phyloP scores from a whole-genome alignment of 345 rosid species.

The Bruguiera gymnorhiza region DNA sequence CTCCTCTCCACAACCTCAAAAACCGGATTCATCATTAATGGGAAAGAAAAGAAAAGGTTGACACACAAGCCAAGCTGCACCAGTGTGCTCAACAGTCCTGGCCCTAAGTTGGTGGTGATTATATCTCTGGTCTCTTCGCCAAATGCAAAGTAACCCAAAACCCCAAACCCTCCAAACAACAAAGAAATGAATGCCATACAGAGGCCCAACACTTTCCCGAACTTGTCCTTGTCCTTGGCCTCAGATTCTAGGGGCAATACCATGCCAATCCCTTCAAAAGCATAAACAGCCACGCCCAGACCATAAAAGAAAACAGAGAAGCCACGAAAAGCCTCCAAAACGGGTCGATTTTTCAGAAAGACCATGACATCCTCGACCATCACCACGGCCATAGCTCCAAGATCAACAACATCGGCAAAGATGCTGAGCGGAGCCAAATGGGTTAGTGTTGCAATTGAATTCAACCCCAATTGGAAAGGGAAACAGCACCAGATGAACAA shows the following conservation, averaged over 20 bases:
- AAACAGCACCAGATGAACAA: constrained; percentile 71
- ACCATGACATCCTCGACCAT: constrained; percentile 57
- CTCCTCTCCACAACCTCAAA: constrained; percentile 67
- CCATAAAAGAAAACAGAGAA: constrained; percentile 62
- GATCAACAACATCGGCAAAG: constrained; percentile 83
- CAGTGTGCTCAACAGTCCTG: constrained; percentile 52
- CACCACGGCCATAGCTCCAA: constrained; percentile 73
- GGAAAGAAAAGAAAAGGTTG: constrained; percentile 66
- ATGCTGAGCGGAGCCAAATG: constrained; percentile 90
- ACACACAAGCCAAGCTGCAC: constrained; percentile 59
- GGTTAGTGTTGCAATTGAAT: constrained; percentile 73
- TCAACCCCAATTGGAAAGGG: constrained; percentile 80
- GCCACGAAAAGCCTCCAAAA: constrained; percentile 46
- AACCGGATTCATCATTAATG: constrained; percentile 84
- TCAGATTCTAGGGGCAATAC: constrained; percentile 65
- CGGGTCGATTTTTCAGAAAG: constrained; percentile 37
- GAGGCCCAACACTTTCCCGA: constrained; percentile 48
- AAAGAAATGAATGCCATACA: constrained; percentile 54
- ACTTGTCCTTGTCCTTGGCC: constrained; percentile 50
- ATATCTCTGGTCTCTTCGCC: constrained; percentile 71
- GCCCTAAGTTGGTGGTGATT: constrained; percentile 63
- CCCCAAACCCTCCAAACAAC: constrained; percentile 56
- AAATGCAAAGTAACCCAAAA: constrained; percentile 65
- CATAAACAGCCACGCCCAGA: constrained; percentile 66
- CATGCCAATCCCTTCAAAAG: constrained; percentile 80